These are phyloP conservation scores for Eimeria maxima DNA, from an alignment of 169 alveolate species.

Conservation along the genomic window DNA sequence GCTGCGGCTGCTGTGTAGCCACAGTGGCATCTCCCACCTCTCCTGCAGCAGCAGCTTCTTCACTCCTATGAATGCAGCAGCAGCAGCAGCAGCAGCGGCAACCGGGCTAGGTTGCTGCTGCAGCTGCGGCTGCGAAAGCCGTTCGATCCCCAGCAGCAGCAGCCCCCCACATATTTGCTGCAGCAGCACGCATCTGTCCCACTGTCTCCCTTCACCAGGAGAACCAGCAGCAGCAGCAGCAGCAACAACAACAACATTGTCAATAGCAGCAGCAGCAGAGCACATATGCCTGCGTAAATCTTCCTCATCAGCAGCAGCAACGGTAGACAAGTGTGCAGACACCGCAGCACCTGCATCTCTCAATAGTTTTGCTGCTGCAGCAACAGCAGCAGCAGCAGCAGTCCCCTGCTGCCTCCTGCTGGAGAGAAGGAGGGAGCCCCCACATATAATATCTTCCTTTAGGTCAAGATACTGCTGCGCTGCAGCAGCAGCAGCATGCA, in stretches of 20 bases:
- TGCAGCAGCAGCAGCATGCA: conserved; percentile 53
- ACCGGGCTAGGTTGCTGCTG: background rate
- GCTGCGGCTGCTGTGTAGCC: background rate
- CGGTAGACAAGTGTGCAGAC: background rate
- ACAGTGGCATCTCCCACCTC: background rate
- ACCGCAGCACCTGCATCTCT: background rate
- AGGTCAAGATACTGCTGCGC: background rate
- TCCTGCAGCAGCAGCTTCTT: conserved; percentile 21
- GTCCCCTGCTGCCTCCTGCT: background rate
- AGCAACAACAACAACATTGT: background rate
- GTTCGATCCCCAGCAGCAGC: conserved; percentile 16
- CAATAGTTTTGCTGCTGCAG: background rate
- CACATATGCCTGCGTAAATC: background rate
- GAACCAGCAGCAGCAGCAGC: background rate
- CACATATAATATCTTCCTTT: background rate
- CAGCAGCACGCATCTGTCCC: background rate
- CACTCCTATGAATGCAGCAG: background rate
- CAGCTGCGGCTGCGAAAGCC: background rate
- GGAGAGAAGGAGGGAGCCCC: conserved; percentile 3
- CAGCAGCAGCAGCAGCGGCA: conserved; percentile 3
- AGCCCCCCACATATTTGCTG: conserved; percentile 29
- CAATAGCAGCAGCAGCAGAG: background rate
- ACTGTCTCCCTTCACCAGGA: background rate
- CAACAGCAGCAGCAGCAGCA: conserved; percentile 11
- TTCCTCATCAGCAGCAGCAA: background rate